Evolutionary conservation across 176 grass and related monocot genomes (phyloP).

Genomic region (Pontederia paniculata): DNA sequence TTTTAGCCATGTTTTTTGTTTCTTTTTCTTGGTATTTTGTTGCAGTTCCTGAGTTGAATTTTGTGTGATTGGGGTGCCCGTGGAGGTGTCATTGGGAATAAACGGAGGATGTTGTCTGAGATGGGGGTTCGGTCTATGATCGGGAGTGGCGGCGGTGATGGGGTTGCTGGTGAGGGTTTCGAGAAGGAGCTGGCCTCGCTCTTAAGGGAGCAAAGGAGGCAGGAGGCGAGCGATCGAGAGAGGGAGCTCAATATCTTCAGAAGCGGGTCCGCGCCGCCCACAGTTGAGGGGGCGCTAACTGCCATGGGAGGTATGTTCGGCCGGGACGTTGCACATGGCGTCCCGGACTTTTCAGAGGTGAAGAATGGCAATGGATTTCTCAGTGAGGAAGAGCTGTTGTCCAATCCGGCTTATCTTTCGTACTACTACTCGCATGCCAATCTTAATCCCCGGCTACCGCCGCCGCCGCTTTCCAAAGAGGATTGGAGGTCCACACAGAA

Average conservation of each 20-base stretch:
- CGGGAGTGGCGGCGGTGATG: slow-evolving; percentile 3
- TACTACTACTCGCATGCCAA: slow-evolving; percentile 91
- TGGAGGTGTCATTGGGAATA: not conserved
- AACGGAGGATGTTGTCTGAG: not conserved
- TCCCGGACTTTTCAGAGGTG: slow-evolving; percentile 33
- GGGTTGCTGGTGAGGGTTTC: slow-evolving; percentile 24
- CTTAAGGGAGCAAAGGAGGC: slow-evolving; percentile 37
- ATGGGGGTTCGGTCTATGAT: slow-evolving; percentile 3
- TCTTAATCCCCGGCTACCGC: slow-evolving; percentile 78
- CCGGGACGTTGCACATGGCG: slow-evolving; percentile 10
- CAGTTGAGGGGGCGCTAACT: slow-evolving; percentile 70
- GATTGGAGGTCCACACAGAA: slow-evolving; percentile 81
- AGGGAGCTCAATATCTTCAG: slow-evolving; percentile 59
- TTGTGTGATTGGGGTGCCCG: not conserved
- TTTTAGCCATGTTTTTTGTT: not conserved
- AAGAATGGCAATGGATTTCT: slow-evolving; percentile 33
- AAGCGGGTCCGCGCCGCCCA: slow-evolving; percentile 88
- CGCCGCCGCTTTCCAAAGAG: slow-evolving; percentile 79
- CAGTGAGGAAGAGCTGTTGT: slow-evolving; percentile 62
- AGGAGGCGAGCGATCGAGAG: slow-evolving; percentile 38
- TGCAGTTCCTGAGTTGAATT: not conserved
- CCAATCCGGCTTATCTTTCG: slow-evolving; percentile 67
- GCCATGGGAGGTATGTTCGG: slow-evolving; percentile 44
- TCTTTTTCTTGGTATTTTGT: not conserved
- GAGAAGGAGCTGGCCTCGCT: slow-evolving; percentile 48